A percentile compares a stretch with the other conserved stretches of the same genome.
phyloP scores from a whole-genome alignment of 78 protist genomes.

The Dictyostelium purpureum region DNA sequence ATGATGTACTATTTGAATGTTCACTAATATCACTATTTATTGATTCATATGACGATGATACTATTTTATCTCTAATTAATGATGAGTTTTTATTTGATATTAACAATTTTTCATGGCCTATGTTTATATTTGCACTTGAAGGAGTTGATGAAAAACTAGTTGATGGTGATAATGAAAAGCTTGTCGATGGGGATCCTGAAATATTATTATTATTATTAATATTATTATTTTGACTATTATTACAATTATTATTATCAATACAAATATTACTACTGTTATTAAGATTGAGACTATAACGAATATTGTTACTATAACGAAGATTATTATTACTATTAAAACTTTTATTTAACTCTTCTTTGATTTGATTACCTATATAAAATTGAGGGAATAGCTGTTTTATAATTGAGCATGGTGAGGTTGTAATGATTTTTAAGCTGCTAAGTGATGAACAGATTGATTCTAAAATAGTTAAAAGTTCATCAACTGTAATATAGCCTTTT shows the following conservation, averaged over 20 bases:
- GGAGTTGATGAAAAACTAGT: too few relatives aligned
- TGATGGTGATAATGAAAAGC: too few relatives aligned
- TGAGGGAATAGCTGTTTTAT: neutral
- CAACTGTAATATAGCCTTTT: conserved; percentile 47
- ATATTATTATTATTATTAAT: too few relatives aligned
- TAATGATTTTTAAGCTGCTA: neutral
- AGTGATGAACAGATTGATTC: conserved; percentile 16
- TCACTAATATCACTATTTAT: too few relatives aligned
- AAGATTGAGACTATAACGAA: neutral
- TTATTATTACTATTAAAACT: neutral
- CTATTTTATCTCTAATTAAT: too few relatives aligned
- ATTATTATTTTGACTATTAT: neutral
- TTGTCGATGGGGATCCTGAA: too few relatives aligned
- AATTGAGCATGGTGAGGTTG: neutral
- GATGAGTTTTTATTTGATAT: too few relatives aligned
- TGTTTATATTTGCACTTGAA: too few relatives aligned
- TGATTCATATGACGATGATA: too few relatives aligned
- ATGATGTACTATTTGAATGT: too few relatives aligned
- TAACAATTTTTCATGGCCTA: too few relatives aligned
- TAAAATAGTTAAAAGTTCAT: conserved; percentile 8
- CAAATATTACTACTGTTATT: neutral
- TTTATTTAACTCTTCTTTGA: neutral
- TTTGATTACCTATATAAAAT: neutral
- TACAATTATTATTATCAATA: neutral
- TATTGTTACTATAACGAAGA: neutral